These are phyloP conservation scores for Eucalyptus sp. DNA, from an alignment of 345 rosid species.

Conservation along the genomic window DNA sequence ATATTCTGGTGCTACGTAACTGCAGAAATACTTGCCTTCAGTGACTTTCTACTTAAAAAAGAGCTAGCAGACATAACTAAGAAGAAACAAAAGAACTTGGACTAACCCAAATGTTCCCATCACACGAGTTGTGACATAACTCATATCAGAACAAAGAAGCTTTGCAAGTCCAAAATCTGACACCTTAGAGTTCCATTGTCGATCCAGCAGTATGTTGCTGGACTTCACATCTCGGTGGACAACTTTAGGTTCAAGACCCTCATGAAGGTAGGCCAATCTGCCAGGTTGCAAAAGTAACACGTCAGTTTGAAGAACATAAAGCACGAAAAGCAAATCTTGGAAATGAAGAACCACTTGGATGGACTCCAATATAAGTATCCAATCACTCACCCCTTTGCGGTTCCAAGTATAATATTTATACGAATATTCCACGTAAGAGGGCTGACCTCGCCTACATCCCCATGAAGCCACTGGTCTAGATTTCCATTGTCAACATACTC, in stretches of 20 bases:
- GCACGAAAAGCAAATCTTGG: background rate
- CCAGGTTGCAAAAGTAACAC: background rate
- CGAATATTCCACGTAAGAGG: constrained; percentile 93
- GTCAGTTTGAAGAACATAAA: background rate
- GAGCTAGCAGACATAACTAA: background rate
- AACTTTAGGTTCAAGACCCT: constrained; percentile 97
- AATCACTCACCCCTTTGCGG: constrained; percentile 70
- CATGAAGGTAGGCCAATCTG: constrained; percentile 96
- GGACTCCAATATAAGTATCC: background rate
- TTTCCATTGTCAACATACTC: constrained; percentile 90
- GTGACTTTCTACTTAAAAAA: background rate
- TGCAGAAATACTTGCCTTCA: constrained; percentile 1
- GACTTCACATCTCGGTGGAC: constrained; percentile 94
- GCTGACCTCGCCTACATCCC: constrained; percentile 83
- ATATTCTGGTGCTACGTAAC: constrained; percentile 96
- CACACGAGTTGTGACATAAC: constrained; percentile 86
- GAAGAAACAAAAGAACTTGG: background rate
- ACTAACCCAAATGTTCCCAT: constrained; percentile 97
- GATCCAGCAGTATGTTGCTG: constrained; percentile 82
- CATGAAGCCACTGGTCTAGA: constrained; percentile 94
- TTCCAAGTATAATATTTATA: constrained; percentile 72
- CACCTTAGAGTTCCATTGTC: constrained; percentile 81
- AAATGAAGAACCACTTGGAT: background rate
- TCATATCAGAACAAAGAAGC: constrained; percentile 69
- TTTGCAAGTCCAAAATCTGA: constrained; percentile 99